Base-by-base conservation (phyloP, 768 basidiomycete genomes). In the Lentinula boryana region DNA sequence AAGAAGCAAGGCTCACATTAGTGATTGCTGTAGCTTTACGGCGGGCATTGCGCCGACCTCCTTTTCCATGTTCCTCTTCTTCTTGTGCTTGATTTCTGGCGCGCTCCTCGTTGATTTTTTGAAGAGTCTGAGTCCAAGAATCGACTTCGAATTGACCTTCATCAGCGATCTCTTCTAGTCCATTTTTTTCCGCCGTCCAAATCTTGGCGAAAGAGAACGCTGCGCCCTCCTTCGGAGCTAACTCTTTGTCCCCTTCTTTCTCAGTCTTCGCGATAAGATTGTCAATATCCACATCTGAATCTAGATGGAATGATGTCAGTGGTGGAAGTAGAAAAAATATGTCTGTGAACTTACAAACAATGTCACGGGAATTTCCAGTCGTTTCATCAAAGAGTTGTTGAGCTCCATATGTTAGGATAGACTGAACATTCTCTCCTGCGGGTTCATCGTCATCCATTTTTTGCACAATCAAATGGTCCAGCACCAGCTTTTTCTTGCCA, bases 391-490 rank as follows among this genome's bases (percentile, higher is more conserved):
- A 95, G 9, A 98, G 78, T 0, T 89, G 85, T 71, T 88, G 84
- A 10, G 95, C 95, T 27, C 95, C 95, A 66, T 88, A 93, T 10
- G 91, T 89, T 15, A 98, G 81, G 62, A 97, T 93, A 2, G 90
- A 91, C 68, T 89, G 84, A n/a, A 98, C 79, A 66, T 96, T 87
- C 64, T 90, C 89, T 49, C 85, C 78, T 7, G 77, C 83, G 38
- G 85, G 86, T 49, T 90, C 91, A 52, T 83, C 84, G 58, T 93
- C 89, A 64, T 94, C 92, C 89, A 96, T 94, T 70, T 93, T 93
- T 73, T 97, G 91, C 21, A 98, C 95, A 64, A 98, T 95, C 15
- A 98, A 78, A 74, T 98, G 95, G 66, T 98, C 95, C 8, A 98
- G 78, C 13, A 93, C 88, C 32, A 98, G 82, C 71, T 98, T 98